Evolutionary conservation across 139 green algal genomes (phyloP).

Genomic region (Tetratostichococcus sp.): DNA sequence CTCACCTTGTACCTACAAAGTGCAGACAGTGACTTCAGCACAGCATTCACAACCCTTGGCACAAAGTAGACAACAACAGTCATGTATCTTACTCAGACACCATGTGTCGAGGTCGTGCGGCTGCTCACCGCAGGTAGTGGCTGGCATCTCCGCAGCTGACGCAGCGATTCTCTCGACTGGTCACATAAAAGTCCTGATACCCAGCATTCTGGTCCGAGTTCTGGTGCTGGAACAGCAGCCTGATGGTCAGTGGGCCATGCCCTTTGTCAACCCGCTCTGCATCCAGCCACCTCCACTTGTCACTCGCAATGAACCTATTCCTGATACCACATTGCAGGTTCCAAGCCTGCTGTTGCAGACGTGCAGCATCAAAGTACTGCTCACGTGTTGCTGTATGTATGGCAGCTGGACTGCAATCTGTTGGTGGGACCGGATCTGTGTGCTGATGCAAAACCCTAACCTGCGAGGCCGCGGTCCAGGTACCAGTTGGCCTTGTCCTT

Average conservation of each 20-base stretch:
- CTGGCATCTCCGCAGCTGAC: constrained; percentile 60
- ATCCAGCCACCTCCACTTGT: neutral
- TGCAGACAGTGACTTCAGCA: too few species aligned
- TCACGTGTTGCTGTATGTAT: neutral
- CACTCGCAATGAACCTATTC: too few species aligned
- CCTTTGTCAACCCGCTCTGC: neutral
- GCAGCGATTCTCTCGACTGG: constrained; percentile 61
- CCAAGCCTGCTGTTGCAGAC: neutral
- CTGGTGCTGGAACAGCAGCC: constrained; percentile 74
- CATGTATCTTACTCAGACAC: neutral
- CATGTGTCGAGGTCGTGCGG: neutral
- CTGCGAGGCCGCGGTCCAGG: constrained; percentile 45
- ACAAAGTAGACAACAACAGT: too few species aligned
- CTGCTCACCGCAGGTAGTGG: constrained; percentile 58
- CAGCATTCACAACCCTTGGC: too few species aligned
- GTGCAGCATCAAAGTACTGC: neutral
- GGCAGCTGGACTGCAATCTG: too few species aligned
- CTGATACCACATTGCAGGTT: neutral
- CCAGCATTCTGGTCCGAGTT: constrained; percentile 54
- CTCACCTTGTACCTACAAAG: too few species aligned
- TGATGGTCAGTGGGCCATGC: constrained; percentile 53
- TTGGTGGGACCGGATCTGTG: too few species aligned
- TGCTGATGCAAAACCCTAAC: neutral
- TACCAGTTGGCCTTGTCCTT: constrained; percentile 57
- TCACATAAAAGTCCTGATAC: constrained; percentile 59